phyloP scores from a whole-genome alignment of 2,329 filamentous ascomycete genomes.

The Ophiostoma quercus region DNA sequence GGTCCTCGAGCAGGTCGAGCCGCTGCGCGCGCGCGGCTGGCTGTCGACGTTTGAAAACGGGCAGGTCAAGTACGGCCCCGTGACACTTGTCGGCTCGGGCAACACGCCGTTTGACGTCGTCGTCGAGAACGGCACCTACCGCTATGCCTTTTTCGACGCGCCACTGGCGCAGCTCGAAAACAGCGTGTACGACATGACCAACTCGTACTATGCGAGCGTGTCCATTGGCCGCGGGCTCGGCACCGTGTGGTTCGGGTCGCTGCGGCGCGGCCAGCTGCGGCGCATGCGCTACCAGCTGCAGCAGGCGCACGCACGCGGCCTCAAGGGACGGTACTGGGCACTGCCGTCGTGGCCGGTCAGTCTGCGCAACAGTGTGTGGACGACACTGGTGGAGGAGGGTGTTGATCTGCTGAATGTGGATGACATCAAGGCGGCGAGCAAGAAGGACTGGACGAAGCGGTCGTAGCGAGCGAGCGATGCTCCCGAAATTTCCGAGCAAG shows the following conservation, averaged over 20 bases:
- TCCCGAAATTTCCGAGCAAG: too few species aligned
- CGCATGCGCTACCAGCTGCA: conserved; percentile 43
- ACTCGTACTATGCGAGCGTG: conserved; percentile 62
- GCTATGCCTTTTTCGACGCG: conserved; percentile 63
- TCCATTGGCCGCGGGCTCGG: conserved; percentile 53
- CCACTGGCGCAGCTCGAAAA: conserved; percentile 45
- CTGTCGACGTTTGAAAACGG: conserved; percentile 49
- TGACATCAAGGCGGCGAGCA: conserved; percentile 38
- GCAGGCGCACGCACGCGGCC: conserved; percentile 50
- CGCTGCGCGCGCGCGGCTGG: conserved; percentile 55
- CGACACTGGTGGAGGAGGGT: conserved; percentile 50
- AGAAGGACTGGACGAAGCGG: conserved; percentile 23
- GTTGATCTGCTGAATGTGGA: conserved; percentile 61
- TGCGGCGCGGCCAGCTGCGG: conserved; percentile 43
- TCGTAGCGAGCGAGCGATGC: neutral
- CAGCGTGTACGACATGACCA: conserved; percentile 44
- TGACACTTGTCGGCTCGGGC: conserved; percentile 67
- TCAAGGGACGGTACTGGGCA: conserved; percentile 59
- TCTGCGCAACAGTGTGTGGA: conserved; percentile 55
- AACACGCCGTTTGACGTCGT: conserved; percentile 55
- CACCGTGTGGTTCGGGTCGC: conserved; percentile 40
- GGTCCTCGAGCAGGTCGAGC: conserved; percentile 51
- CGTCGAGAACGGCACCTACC: conserved; percentile 46
- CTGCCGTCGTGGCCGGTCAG: conserved; percentile 55
- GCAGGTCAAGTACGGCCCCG: conserved; percentile 47